Conservation (phyloP, 2,329 filamentous ascomycete species). For the Rhytidhysteron rufulum region DNA sequence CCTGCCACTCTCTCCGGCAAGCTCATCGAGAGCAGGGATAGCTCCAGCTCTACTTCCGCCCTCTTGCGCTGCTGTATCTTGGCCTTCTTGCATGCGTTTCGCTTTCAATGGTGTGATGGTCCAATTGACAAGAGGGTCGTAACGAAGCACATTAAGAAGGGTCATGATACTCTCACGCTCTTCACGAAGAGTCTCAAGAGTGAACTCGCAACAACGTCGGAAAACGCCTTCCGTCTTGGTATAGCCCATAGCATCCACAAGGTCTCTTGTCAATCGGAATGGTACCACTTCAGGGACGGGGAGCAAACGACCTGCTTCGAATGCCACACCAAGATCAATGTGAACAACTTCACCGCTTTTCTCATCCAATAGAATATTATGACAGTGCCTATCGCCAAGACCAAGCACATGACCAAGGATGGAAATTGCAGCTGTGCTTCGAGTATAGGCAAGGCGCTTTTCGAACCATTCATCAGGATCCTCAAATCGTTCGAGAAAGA, state of each 20-base stretch:
- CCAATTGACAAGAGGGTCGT: conserved; percentile 96
- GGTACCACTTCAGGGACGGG: conserved; percentile 94
- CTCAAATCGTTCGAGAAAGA: conserved; percentile 91
- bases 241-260: conserved; percentile 95
- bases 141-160: conserved; percentile 93
- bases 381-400: conserved; percentile 88
- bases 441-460: conserved; percentile 82
- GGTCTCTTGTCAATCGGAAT: conserved; percentile 88
- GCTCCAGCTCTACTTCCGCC: conserved; percentile 23
- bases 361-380: conserved; percentile 92
- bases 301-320: conserved; percentile 92
- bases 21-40: conserved; percentile 16
- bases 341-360: conserved; percentile 91
- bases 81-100: conserved; percentile 63
- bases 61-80: conserved; percentile 48
- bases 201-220: conserved; percentile 96
- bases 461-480: conserved; percentile 97
- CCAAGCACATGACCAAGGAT: conserved; percentile 93
- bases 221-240: conserved; percentile 95
- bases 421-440: conserved; percentile 89
- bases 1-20: conserved; percentile 27
- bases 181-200: conserved; percentile 87
- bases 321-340: conserved; percentile 94
- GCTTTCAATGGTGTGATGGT: conserved; percentile 71
- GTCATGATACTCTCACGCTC: conserved; percentile 98